These are phyloP conservation scores for Epichloe aotearoae DNA, from an alignment of 2,329 filamentous ascomycete genomes.

Conservation along the genomic window DNA sequence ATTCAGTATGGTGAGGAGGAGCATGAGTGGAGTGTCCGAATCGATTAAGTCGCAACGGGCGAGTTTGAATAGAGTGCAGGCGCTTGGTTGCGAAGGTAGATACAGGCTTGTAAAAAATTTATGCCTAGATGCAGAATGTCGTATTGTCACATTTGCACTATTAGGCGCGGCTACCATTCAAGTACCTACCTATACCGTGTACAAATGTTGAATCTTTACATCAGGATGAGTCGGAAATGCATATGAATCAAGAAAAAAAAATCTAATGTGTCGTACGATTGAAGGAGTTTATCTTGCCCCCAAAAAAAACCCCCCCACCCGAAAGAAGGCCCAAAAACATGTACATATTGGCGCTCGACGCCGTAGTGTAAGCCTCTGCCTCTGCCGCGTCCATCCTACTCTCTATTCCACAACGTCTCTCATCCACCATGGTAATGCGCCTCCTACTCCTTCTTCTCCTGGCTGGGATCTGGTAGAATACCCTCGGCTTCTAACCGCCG, in stretches of 20 bases:
- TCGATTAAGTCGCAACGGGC: slow-evolving; percentile 12
- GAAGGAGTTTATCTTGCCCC: slow-evolving; percentile 15
- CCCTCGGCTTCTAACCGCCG: slow-evolving; percentile 92
- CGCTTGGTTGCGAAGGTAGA: neutral
- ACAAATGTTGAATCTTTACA: neutral
- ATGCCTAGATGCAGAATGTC: neutral
- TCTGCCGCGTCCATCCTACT: neutral
- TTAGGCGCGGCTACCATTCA: neutral
- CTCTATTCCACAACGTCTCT: slow-evolving; percentile 1
- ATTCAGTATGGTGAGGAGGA: slow-evolving; percentile 92
- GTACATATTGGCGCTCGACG: slow-evolving; percentile 13
- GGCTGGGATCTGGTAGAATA: slow-evolving; percentile 60
- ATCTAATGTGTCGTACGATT: slow-evolving; percentile 19
- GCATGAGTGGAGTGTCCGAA: slow-evolving; percentile 72
- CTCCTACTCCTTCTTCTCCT: slow-evolving; percentile 39
- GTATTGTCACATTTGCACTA: neutral
- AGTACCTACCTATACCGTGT: neutral
- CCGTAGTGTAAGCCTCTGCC: neutral
- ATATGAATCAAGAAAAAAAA: slow-evolving; percentile 1
- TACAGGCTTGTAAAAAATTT: neutral
- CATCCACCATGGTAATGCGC: slow-evolving; percentile 1
- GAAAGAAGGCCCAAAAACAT: slow-evolving; percentile 18
- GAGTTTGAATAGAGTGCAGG: neutral
- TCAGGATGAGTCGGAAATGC: neutral
- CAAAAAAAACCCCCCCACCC: neutral